phyloP scores from a whole-genome alignment of 2,329 filamentous ascomycete species.

The Exophiala sideris region DNA sequence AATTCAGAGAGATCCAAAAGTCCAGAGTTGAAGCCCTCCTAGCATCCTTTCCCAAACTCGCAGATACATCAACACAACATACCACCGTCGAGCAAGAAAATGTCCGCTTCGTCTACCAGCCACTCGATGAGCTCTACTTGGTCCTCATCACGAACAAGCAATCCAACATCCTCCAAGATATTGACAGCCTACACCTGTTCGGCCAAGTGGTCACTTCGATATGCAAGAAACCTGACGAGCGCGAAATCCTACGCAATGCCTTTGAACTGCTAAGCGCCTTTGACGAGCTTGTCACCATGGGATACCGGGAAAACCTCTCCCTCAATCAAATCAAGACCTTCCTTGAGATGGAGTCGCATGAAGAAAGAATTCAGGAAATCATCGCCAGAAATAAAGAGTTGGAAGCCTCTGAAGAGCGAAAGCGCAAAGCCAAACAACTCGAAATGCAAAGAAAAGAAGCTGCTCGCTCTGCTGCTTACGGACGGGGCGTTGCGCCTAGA shows the following conservation, averaged over 20 bases:
- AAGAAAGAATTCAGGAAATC: slow-evolving; percentile 98
- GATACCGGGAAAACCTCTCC: slow-evolving; percentile 93
- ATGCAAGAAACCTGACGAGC: slow-evolving; percentile 92
- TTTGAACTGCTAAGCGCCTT: slow-evolving; percentile 96
- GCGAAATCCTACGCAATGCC: slow-evolving; percentile 90
- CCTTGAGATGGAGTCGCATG: slow-evolving; percentile 98
- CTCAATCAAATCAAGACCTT: slow-evolving; percentile 98
- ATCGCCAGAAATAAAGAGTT: slow-evolving; percentile 98
- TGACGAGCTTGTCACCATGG: slow-evolving; percentile 92
- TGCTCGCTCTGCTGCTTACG: slow-evolving; percentile 60
- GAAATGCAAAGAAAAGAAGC: slow-evolving; percentile 98
- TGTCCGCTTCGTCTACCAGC: slow-evolving; percentile 98
- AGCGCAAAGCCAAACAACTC: slow-evolving; percentile 96
- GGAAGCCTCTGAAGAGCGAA: slow-evolving; percentile 95
- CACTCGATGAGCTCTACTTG: slow-evolving; percentile 98
- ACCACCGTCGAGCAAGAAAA: slow-evolving; percentile 99
- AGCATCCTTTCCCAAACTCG: slow-evolving; percentile 95
- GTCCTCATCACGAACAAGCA: slow-evolving; percentile 99
- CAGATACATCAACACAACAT: slow-evolving; percentile 92
- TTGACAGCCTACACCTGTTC: slow-evolving; percentile 96
- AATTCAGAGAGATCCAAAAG: slow-evolving; percentile 96
- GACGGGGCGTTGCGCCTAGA: slow-evolving; percentile 62
- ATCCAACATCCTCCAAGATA: slow-evolving; percentile 98
- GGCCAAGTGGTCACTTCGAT: slow-evolving; percentile 95
- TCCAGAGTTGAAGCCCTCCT: slow-evolving; percentile 95